Conservation (phyloP, 352 stramenopile genomes). For the Phytophthora multivora region DNA sequence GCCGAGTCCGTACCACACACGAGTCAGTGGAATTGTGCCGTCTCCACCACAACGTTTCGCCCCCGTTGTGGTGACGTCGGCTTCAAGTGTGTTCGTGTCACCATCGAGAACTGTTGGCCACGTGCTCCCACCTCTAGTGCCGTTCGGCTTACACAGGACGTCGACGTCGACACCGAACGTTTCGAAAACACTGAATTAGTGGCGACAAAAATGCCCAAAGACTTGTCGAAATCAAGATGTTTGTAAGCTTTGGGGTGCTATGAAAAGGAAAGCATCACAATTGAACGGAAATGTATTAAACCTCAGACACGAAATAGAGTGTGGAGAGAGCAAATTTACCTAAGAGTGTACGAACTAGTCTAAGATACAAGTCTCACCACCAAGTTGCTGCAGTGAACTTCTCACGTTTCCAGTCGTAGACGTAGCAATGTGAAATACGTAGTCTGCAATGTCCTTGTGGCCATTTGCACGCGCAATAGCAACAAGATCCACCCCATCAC, state of each 20-base stretch:
- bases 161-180: conserved; percentile 5
- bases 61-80: background rate
- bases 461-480: background rate
- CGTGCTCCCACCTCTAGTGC: conserved; percentile 23
- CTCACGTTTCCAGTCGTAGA: no score
- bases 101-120: conserved; percentile 8
- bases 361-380: no score
- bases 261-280: no score
- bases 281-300: no score
- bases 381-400: no score
- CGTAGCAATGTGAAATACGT: background rate
- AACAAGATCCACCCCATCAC: background rate
- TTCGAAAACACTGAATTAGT: conserved; percentile 19
- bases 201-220: no score
- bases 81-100: conserved; percentile 5
- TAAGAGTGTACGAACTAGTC: no score
- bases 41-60: conserved; percentile 13
- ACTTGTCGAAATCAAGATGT: background rate
- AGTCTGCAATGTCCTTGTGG: conserved; percentile 5
- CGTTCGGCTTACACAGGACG: conserved; percentile 10
- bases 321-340: no score
- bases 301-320: no score
- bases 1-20: conserved; percentile 7
- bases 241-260: no score
- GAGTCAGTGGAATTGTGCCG: conserved; percentile 2